Percentiles rank a stretch among this genome's conserved stretches.
Evolutionary conservation across 305 asterid genomes (phyloP).

Genomic region (Solanum hybrid): DNA sequence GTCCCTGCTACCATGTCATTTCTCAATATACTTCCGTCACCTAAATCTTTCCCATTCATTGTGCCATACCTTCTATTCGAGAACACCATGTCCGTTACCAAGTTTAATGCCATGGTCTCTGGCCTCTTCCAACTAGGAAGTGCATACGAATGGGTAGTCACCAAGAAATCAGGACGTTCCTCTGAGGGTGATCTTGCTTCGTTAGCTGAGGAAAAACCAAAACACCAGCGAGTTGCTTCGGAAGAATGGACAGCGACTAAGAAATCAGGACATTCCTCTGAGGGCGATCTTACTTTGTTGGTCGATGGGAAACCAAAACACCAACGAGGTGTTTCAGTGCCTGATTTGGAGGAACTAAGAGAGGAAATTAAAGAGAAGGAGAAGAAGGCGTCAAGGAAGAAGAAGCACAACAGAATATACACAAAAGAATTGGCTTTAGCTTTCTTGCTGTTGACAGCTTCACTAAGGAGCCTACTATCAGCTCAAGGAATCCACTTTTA

Average conservation of each 20-base stretch:
- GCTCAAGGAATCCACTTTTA: slow-evolving; percentile 92
- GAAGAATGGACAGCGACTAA: slow-evolving; percentile 48
- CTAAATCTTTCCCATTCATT: slow-evolving; percentile 82
- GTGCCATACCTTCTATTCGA: slow-evolving; percentile 86
- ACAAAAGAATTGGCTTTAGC: slow-evolving; percentile 78
- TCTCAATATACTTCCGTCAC: slow-evolving; percentile 72
- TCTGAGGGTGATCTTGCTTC: slow-evolving; percentile 76
- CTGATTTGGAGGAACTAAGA: slow-evolving; percentile 52
- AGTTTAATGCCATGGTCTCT: slow-evolving; percentile 85
- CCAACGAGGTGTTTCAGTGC: slow-evolving; percentile 53
- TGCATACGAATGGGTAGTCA: slow-evolving; percentile 75
- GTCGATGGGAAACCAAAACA: slow-evolving; percentile 34
- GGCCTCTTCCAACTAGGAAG: slow-evolving; percentile 95
- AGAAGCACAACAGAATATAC: slow-evolving; percentile 78
- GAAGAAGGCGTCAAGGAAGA: slow-evolving; percentile 31
- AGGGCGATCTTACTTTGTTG: slow-evolving; percentile 59
- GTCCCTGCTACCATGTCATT: slow-evolving; percentile 73
- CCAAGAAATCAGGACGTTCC: slow-evolving; percentile 75
- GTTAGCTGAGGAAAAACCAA: slow-evolving; percentile 37
- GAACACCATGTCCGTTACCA: slow-evolving; percentile 94
- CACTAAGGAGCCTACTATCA: slow-evolving; percentile 69
- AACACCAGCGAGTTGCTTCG: slow-evolving; percentile 42
- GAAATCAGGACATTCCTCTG: slow-evolving; percentile 80
- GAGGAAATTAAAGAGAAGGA: slow-evolving; percentile 51
- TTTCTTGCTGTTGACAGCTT: slow-evolving; percentile 71